Evolutionary conservation across 2,329 filamentous ascomycete species (phyloP).

Genomic region (Fulvia fulva): DNA sequence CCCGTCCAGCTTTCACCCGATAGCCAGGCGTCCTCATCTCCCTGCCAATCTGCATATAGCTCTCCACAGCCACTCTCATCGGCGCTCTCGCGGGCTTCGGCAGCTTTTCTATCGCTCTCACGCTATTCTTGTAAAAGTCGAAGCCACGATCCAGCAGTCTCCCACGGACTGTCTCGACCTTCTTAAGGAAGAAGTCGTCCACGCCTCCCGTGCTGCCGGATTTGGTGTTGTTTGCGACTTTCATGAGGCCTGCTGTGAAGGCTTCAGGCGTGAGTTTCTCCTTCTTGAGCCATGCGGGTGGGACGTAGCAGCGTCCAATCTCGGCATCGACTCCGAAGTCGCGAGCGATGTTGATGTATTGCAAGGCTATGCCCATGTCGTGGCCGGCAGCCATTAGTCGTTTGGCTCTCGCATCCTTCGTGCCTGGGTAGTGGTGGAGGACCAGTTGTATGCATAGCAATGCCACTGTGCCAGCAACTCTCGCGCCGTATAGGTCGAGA

Average conservation of each 20-base stretch:
- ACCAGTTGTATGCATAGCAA: slow-evolving; percentile 65
- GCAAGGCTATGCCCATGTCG: slow-evolving; percentile 69
- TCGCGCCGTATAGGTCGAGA: slow-evolving; percentile 60
- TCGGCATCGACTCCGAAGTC: slow-evolving; percentile 66
- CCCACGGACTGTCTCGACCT: slow-evolving; percentile 50
- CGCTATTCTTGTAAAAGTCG: slow-evolving; percentile 53
- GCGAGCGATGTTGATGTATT: slow-evolving; percentile 72
- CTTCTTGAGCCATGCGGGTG: slow-evolving; percentile 59
- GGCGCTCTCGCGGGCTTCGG: slow-evolving; percentile 59
- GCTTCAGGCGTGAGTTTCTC: slow-evolving; percentile 52
- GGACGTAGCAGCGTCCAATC: slow-evolving; percentile 66
- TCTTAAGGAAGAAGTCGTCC: slow-evolving; percentile 43
- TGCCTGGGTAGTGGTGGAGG: slow-evolving; percentile 52
- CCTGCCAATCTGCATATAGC: slow-evolving; percentile 71
- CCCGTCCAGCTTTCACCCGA: slow-evolving; percentile 40
- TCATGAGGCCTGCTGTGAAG: slow-evolving; percentile 45
- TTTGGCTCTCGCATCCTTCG: slow-evolving; percentile 30
- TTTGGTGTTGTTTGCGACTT: background rate
- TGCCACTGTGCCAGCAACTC: slow-evolving; percentile 69
- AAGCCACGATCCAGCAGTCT: slow-evolving; percentile 60
- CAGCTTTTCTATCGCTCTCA: slow-evolving; percentile 57
- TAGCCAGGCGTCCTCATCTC: slow-evolving; percentile 51
- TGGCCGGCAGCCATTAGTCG: slow-evolving; percentile 54
- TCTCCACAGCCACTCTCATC: slow-evolving; percentile 67
- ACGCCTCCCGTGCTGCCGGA: slow-evolving; percentile 3